Base-by-base conservation (phyloP, 306 rosid species). In the Lotus japonicus region DNA sequence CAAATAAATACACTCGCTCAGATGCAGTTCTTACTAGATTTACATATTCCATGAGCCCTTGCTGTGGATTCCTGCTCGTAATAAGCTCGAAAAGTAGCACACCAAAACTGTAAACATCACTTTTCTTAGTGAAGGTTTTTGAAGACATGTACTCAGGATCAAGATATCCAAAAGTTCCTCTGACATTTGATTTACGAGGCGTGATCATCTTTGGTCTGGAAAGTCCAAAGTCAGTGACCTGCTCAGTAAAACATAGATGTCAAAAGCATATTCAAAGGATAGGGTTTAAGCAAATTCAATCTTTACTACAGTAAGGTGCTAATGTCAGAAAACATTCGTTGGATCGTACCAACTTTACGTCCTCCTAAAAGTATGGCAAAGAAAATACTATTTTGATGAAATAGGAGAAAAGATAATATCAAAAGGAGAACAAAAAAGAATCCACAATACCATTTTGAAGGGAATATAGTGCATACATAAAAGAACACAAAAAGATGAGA, bases 91-190 rank as follows among this genome's bases (percentile, higher is more conserved):
- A 77, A 15, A 85, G 69, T 68, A 85, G 80, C 76, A 82, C 85
- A 1, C 85, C 85, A 72, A 80, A 85, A 66, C 90, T 82, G 74
- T 80, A 85, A 33, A 85, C 87, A 36, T 82, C 87, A 28, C 87
- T 71, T 77, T 75, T 85, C 84, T 74, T 82, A 16, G 84, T 82
- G 79, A 63, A 85, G 67, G 83, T 79, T 68, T 61, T 75, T 54
- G 81, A 55, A 49, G 70, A 75, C 58, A 74, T 28, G 55, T 82
- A 82, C 75, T 71, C 83, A 5, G 83, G 81, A 71, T 82, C 83
- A 15, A 82, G 73, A 68, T 82, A 75, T 48, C 83, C 81, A 14
- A 79, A 75, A 54, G 83, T 79, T 71, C 83, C 83, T 58, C 67
- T 56, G 18, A 79, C 42, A 61, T 74, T 71, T 42, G 81, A 79